These are phyloP conservation scores for Panicum miliaceum DNA, from an alignment of 176 grass and related monocot genomes.

Conservation along the genomic window DNA sequence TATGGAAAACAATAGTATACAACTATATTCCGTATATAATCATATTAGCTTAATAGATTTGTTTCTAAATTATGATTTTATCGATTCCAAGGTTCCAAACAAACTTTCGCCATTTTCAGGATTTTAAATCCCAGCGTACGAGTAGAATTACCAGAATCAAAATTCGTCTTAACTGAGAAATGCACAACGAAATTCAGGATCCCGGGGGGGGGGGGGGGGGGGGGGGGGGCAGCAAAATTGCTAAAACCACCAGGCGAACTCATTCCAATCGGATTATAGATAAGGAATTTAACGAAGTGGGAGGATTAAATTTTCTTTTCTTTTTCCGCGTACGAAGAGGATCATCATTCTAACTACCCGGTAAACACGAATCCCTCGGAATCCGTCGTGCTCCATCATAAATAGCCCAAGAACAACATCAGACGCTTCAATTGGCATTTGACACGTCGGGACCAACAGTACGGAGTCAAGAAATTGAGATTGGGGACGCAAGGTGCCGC, in stretches of 20 bases:
- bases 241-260: neutral
- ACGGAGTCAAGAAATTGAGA: neutral
- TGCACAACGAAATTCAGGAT: neutral
- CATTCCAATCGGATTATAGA: neutral
- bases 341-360: conserved; percentile 6
- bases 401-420: neutral
- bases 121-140: neutral
- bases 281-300: neutral
- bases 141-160: neutral
- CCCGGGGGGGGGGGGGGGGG: too few relatives aligned
- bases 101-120: neutral
- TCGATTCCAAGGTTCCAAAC: neutral
- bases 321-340: neutral
- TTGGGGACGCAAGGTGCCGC: neutral
- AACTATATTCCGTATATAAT: too few relatives aligned
- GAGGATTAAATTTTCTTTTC: neutral
- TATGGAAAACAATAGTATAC: too few relatives aligned
- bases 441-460: neutral
- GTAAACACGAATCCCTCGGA: neutral
- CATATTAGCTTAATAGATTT: too few relatives aligned
- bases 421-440: neutral
- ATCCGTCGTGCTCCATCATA: neutral
- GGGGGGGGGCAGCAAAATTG: neutral
- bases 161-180: neutral
- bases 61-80: too few relatives aligned